These are phyloP conservation scores for Paxillus involutus DNA, from an alignment of 768 basidiomycete genomes.

Conservation along the genomic window DNA sequence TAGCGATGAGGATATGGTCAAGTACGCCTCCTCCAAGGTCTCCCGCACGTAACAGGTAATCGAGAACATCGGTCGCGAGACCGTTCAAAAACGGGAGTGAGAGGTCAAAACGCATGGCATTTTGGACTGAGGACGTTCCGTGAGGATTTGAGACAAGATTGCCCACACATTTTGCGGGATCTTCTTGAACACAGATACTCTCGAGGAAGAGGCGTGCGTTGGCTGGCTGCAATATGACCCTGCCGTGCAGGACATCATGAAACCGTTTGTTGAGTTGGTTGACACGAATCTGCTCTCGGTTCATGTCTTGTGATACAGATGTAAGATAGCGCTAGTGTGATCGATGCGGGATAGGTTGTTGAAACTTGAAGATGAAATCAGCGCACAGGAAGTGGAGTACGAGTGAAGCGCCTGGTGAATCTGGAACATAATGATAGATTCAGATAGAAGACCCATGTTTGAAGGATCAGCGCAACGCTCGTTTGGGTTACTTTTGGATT, in stretches of 20 bases:
- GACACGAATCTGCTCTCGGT: constrained; percentile 6
- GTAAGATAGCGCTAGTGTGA: not conserved
- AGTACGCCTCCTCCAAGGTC: constrained; percentile 45
- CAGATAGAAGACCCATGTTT: too few relatives aligned
- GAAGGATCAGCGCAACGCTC: too few relatives aligned
- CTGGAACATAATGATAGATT: too few relatives aligned
- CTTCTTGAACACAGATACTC: constrained; percentile 40
- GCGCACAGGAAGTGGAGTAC: too few relatives aligned
- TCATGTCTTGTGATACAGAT: constrained; percentile 6
- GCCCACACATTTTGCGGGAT: constrained; percentile 38
- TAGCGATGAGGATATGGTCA: constrained; percentile 38
- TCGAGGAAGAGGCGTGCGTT: constrained; percentile 43
- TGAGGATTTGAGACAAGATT: constrained; percentile 34
- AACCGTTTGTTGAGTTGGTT: constrained; percentile 37
- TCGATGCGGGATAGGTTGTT: not conserved
- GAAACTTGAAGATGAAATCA: not conserved
- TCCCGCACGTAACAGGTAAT: constrained; percentile 39
- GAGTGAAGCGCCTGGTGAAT: too few relatives aligned
- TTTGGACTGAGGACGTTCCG: constrained; percentile 42
- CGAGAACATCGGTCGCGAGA: constrained; percentile 34
- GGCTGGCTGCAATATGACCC: constrained; percentile 21
- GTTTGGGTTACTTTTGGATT: too few relatives aligned
- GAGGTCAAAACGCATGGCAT: constrained; percentile 42
- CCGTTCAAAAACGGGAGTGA: constrained; percentile 45
- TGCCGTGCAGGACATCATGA: constrained; percentile 33